Evolutionary conservation across 352 stramenopile species (phyloP).

Genomic region (Pythium brassicae): DNA sequence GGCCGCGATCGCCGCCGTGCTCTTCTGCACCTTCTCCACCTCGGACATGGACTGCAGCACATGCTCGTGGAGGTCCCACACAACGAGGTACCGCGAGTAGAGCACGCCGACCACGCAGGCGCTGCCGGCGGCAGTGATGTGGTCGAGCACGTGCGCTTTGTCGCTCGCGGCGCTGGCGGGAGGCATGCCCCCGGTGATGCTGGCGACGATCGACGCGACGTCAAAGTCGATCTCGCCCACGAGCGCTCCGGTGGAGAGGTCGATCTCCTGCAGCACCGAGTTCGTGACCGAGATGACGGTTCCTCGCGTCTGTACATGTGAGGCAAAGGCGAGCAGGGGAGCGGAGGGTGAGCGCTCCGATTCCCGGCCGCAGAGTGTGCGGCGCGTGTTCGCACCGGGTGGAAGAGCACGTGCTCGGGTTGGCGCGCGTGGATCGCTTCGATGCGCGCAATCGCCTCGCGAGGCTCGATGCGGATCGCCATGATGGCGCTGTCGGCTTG

Average conservation of each 20-base stretch:
- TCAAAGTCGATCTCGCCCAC: constrained; percentile 67
- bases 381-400: constrained; percentile 3
- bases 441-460: constrained; percentile 1
- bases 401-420: constrained; percentile 17
- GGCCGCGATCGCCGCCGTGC: constrained; percentile 41
- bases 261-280: constrained; percentile 58
- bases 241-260: constrained; percentile 44
- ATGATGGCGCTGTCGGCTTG: neutral
- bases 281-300: constrained; percentile 52
- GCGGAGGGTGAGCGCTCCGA: neutral
- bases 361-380: neutral
- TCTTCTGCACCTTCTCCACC: constrained; percentile 58
- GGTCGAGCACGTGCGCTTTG: constrained; percentile 34
- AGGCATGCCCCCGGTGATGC: neutral
- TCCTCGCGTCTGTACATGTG: constrained; percentile 22
- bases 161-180: neutral
- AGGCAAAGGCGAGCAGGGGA: constrained; percentile 1
- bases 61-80: constrained; percentile 65
- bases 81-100: constrained; percentile 42
- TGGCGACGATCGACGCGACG: constrained; percentile 22
- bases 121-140: constrained; percentile 39
- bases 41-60: constrained; percentile 60
- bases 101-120: constrained; percentile 51
- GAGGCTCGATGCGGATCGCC: constrained; percentile 7
- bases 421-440: constrained; percentile 8